Evolutionary conservation across 352 stramenopile genomes (phyloP), one percentile per base, ranked within the genome.

Genomic region (Globisporangium canariense): DNA sequence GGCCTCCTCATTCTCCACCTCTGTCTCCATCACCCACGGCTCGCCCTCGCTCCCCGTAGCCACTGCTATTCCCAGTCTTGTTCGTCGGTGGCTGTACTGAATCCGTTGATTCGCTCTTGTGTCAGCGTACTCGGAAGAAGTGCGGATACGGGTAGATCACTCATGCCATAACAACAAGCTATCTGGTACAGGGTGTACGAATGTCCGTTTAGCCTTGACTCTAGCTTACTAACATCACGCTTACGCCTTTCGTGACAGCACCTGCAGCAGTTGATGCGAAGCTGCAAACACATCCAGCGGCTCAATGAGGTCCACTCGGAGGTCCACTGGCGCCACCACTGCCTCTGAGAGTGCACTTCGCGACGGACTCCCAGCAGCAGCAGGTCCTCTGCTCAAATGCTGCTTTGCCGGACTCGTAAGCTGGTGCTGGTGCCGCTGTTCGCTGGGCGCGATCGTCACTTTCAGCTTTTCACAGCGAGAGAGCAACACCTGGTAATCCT

Each of bases 281-380:
- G 51, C 58, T 22, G 66, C 50, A 28, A 81, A 78, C 7, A 65
- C 62, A 58, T 85, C 70, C 22, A 81, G 56, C 13, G 64, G 63
- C 55, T 79, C 60, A 4, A 79, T 45, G 1, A 79, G 67, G 52
- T 85, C 77, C 40, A 83, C 60, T 18, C 74, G 69, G 1, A 71
- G n/a, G 13, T 73, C 30, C 5, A 81, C 70, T 36, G 8, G 30
- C 20, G 40, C 22, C 22, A n/a, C 25, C 49, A 25, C 6, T 3
- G 40, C 36, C 16, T 18, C n/a, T 13, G 45, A 11, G n/a, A 10
- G 13, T 4, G 49, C 22, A 16, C 20, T 57, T 41, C 14, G n/a
- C 18, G 32, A 46, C 11, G 52, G 52, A 46, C 16, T 43, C 30
- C 32, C 32, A 36, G 51, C 16, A 36, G 6, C 16, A 3, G 51